phyloP scores from a whole-genome alignment of 2,329 filamentous ascomycete genomes.

The Penicillium hesseltinei region DNA sequence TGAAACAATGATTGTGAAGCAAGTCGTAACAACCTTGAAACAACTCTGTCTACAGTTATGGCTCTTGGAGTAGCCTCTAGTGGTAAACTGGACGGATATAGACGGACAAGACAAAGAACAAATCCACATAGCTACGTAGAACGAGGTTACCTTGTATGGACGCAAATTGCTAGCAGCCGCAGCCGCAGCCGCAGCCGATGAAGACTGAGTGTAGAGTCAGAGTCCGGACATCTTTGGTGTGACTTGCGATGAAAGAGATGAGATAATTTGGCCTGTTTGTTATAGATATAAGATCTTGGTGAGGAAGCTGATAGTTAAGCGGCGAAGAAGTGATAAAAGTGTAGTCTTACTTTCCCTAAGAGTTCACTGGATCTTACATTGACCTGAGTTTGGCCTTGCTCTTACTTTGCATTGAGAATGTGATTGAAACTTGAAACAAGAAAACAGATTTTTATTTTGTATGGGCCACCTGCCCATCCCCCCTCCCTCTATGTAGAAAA shows the following conservation, averaged over 20 bases:
- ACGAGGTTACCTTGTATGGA: background rate
- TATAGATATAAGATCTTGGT: too few species aligned
- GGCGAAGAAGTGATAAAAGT: background rate
- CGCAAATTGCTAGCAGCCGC: too few species aligned
- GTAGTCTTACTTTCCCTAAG: background rate
- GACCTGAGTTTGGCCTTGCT: background rate
- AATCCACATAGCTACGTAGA: background rate
- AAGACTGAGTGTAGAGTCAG: background rate
- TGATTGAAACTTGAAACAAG: conserved; percentile 1
- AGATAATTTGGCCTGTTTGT: background rate
- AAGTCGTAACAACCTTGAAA: background rate
- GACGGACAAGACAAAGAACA: background rate
- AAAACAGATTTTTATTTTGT: conserved; percentile 5
- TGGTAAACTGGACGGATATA: background rate
- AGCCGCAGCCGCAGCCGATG: too few species aligned
- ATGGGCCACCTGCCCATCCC: background rate
- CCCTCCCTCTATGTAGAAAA: background rate
- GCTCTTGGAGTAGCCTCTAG: too few species aligned
- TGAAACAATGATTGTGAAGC: background rate
- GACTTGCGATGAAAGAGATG: too few species aligned
- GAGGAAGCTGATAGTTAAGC: background rate
- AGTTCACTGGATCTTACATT: background rate
- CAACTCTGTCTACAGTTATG: too few species aligned
- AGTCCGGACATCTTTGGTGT: too few species aligned
- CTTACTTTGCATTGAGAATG: background rate